Conservation (phyloP, 2,329 filamentous ascomycete species). For the Penicillium sp. region DNA sequence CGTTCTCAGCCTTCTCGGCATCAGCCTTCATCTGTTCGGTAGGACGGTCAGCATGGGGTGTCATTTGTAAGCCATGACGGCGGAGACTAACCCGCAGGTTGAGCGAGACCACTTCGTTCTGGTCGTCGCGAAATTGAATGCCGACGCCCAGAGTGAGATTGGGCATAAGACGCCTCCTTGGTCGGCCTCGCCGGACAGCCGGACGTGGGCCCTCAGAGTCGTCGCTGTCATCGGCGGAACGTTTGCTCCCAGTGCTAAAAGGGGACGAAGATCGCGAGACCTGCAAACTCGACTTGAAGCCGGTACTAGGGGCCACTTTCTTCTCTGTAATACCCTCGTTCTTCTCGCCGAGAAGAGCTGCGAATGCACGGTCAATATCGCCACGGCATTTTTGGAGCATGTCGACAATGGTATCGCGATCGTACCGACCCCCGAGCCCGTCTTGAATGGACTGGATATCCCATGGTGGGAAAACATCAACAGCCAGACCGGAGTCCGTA, state of each 20-base stretch:
- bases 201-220: slow-evolving; percentile 36
- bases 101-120: slow-evolving; percentile 40
- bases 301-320: slow-evolving; percentile 21
- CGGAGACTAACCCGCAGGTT: slow-evolving; percentile 31
- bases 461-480: slow-evolving; percentile 51
- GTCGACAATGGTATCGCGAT: slow-evolving; percentile 52
- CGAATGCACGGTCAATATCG: slow-evolving; percentile 54
- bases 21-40: slow-evolving; percentile 18
- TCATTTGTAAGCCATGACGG: neutral
- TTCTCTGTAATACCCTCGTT: slow-evolving; percentile 19
- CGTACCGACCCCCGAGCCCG: slow-evolving; percentile 51
- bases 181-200: slow-evolving; percentile 27
- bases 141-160: slow-evolving; percentile 38
- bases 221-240: slow-evolving; percentile 41
- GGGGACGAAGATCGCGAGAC: slow-evolving; percentile 44
- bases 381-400: slow-evolving; percentile 54
- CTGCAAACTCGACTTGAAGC: slow-evolving; percentile 34
- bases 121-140: slow-evolving; percentile 38
- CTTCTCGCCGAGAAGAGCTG: slow-evolving; percentile 51
- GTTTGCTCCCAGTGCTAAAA: slow-evolving; percentile 43
- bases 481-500: slow-evolving; percentile 20
- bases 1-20: slow-evolving; percentile 15
- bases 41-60: neutral
- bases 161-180: slow-evolving; percentile 35
- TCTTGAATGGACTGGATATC: slow-evolving; percentile 55